phyloP scores from a whole-genome alignment of 2,329 filamentous ascomycete species.

The Fusarium staphyleae region DNA sequence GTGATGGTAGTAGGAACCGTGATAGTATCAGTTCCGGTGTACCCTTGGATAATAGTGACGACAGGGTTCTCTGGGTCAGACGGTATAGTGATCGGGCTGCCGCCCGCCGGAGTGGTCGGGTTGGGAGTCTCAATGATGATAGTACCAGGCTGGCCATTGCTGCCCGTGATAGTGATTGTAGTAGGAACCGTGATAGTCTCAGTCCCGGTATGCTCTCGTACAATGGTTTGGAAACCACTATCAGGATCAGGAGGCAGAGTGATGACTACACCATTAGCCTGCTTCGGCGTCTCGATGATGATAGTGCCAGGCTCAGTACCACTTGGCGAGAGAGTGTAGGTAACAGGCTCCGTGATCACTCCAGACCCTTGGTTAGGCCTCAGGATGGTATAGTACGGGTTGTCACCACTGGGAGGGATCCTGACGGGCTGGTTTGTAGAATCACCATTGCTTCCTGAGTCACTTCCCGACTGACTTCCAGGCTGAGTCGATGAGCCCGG shows the following conservation, averaged over 20 bases:
- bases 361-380: conserved; percentile 20
- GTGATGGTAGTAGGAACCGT: conserved; percentile 2
- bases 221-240: conserved; percentile 24
- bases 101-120: conserved; percentile 3
- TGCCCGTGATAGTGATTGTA: conserved; percentile 21
- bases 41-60: conserved; percentile 23
- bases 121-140: conserved; percentile 29
- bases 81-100: conserved; percentile 23
- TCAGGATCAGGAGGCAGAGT: conserved; percentile 30
- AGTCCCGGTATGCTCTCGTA: conserved; percentile 11
- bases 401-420: conserved; percentile 21
- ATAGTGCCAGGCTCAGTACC: conserved; percentile 19
- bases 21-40: conserved; percentile 1
- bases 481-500: not conserved
- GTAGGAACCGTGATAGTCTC: conserved; percentile 22
- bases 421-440: conserved; percentile 17
- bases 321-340: conserved; percentile 16
- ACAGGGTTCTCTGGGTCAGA: conserved; percentile 16
- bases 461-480: not conserved
- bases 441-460: not conserved
- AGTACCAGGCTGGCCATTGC: conserved; percentile 15
- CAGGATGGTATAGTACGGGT: conserved; percentile 19
- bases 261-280: not conserved
- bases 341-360: conserved; percentile 24
- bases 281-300: conserved; percentile 24